Evolutionary conservation across 495 filamentous ascomycete genomes (phyloP), one percentile per base, ranked within the genome.

Genomic region (Penicillium angulare): DNA sequence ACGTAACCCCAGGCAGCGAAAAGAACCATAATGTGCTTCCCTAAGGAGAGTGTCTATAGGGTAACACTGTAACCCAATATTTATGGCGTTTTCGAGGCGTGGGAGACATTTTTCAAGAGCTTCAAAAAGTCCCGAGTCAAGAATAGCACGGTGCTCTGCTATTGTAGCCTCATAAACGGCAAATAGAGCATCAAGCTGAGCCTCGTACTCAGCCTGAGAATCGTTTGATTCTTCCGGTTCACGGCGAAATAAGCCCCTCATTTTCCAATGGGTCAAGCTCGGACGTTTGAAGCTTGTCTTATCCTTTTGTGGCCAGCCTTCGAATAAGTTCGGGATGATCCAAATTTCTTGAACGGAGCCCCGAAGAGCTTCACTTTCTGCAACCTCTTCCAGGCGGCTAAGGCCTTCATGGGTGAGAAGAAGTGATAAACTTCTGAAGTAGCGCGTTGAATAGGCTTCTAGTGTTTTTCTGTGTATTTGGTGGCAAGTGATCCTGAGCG

Each of bases 331-430:
- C 15, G 43, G 43, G 29, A 46, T 34, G 17, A 46, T 34, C 43
- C 43, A 16, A 46, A 46, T 46, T 23, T 46, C 43, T 33, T 16
- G 9, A 34, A 47, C 44, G 5, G 18, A 47, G 21, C 44, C 20
- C 4, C 44, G 44, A 12, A 47, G 15, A 33, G 18, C 23, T 15
- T 47, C 32, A 38, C 21, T 35, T 9, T 31, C 44, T 36, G 44
- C 44, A 47, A 47, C n/a, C 17, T 33, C 16, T 18, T 47, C 32
- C 44, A 47, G 31, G 10, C 17, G 15, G 13, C 26, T 21, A 35
- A 47, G 32, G 20, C 44, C n/a, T 36, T 47, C 20, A 47, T 32
- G 32, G 33, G 32, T 47, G 44, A 47, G 18, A 47, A 47, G 44
- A 35, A 47, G 21, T 23, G 44, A 4, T 4, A 47, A 17, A 17